phyloP scores from a whole-genome alignment of 2,329 filamentous ascomycete species.

The Fusarium praegraminearum region DNA sequence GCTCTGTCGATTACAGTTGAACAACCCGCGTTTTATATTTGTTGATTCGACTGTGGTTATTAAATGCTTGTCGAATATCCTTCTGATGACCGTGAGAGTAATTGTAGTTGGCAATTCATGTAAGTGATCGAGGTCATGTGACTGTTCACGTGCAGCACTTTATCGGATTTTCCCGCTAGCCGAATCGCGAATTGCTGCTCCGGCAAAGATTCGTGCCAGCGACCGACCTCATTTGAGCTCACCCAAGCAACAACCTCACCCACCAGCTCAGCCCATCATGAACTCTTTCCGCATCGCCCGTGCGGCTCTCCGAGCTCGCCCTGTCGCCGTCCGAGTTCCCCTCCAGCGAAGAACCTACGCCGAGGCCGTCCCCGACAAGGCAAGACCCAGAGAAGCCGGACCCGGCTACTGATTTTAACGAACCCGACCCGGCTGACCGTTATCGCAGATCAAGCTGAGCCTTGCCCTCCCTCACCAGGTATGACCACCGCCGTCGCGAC shows the following conservation, averaged over 20 bases:
- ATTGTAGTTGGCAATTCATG: not conserved
- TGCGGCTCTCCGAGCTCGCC: conserved; percentile 85
- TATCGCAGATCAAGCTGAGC: conserved; percentile 88
- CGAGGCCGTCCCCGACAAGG: conserved; percentile 87
- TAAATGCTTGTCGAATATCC: not conserved
- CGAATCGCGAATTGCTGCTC: conserved; percentile 56
- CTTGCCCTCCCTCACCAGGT: conserved; percentile 98
- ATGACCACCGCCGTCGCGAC: conserved; percentile 58
- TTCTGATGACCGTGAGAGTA: no score
- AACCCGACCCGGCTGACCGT: conserved; percentile 45
- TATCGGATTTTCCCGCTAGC: conserved; percentile 58
- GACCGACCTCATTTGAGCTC: conserved; percentile 59
- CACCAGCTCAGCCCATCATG: conserved; percentile 74
- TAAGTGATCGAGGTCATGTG: conserved; percentile 47
- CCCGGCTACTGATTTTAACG: conserved; percentile 41
- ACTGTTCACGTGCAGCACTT: conserved; percentile 45
- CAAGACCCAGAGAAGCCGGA: conserved; percentile 51
- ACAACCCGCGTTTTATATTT: not conserved
- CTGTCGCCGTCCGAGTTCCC: conserved; percentile 79
- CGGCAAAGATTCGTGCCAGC: conserved; percentile 62
- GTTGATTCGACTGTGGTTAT: not conserved
- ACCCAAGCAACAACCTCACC: conserved; percentile 62
- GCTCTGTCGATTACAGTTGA: not conserved
- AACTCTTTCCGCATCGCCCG: conserved; percentile 94
- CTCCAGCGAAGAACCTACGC: conserved; percentile 92